Base-by-base conservation (phyloP, 2,329 filamentous ascomycete species). In the Venturia asperata region DNA sequence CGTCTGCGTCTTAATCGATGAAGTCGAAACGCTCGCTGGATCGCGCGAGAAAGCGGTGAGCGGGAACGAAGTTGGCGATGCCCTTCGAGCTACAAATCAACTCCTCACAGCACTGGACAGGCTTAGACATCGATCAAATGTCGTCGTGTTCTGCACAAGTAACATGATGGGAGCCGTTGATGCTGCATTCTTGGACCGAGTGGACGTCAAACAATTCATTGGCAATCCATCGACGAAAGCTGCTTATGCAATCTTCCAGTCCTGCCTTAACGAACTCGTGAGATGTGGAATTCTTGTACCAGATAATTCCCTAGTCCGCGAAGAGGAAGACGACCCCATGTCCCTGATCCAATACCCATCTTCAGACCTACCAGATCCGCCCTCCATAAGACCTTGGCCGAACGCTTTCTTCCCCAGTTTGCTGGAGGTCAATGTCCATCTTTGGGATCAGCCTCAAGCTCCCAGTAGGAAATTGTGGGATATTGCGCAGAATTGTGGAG, bases 131-230 rank as follows among this genome's bases (percentile, higher is more conserved):
- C 70, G 75, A 30, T 70, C 74, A 0, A 82, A 83, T 66, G 74
- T 83, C 27, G 68, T 82, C 34, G 74, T 81, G 7, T 71, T 82
- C 41, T 82, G 79, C 69, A 82, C 81, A 0, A 82, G 77, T 70
- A 83, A 83, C 64, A 69, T 82, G 10, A 71, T 79, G 17, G 71
- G 70, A 15, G 76, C 76, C 10, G 73, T 82, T 70, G 79, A 82
- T 66, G 68, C 73, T 5, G 80, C 80, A 0, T 82, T 82, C 67
- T 71, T 82, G 15, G 79, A 82, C 65, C 75, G 80, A 2, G 76
- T 81, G 27, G 79, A 81, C 67, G 75, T 81, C 66, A 78, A 79
- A 66, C 76, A 81, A 65, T 71, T 73, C 60, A 72, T 83, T 21
- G 76, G 76, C 5, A 71, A 71, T 6, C 76, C 81, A 9, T 75